A percentile compares a stretch with the other conserved stretches of the same genome.
Conservation (phyloP, 352 stramenopile genomes). For the Phytopythium aichiense region DNA sequence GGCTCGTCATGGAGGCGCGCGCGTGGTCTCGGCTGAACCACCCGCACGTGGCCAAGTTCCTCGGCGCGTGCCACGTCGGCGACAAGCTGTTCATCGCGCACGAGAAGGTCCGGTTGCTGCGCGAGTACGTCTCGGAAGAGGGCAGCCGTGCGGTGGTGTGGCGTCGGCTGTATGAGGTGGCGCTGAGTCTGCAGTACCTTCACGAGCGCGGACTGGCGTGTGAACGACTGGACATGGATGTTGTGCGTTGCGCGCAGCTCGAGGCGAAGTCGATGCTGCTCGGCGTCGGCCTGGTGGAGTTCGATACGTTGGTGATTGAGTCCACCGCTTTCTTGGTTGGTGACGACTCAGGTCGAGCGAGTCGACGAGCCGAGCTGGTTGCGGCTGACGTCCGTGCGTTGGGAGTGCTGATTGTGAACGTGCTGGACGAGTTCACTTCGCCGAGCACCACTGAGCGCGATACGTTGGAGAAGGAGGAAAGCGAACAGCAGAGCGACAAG, state of each 20-base stretch:
- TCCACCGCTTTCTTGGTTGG: neutral
- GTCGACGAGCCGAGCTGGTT: neutral
- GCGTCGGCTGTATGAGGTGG: neutral
- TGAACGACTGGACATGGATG: neutral
- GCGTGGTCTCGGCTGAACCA: slow-evolving; percentile 1
- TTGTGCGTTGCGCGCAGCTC: neutral
- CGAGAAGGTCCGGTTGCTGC: slow-evolving; percentile 1
- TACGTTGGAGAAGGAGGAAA: too few relatives aligned
- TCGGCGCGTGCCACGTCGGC: slow-evolving; percentile 5
- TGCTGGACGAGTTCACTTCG: neutral
- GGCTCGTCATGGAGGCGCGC: neutral
- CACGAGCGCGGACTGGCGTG: slow-evolving; percentile 1
- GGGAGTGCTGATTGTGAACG: neutral
- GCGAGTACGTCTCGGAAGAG: neutral
- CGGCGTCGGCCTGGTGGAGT: neutral
- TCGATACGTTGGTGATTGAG: neutral
- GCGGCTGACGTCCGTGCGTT: neutral
- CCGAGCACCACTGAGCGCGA: neutral
- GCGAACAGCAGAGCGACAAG: too few relatives aligned
- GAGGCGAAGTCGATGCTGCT: slow-evolving; percentile 3
- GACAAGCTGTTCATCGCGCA: neutral
- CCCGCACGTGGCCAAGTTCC: slow-evolving; percentile 6
- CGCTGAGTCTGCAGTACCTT: slow-evolving; percentile 1
- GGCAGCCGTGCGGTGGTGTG: neutral
- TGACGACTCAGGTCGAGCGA: neutral